Conservation (phyloP, 2,329 filamentous ascomycete genomes). For the Fusarium fracticaudum region DNA sequence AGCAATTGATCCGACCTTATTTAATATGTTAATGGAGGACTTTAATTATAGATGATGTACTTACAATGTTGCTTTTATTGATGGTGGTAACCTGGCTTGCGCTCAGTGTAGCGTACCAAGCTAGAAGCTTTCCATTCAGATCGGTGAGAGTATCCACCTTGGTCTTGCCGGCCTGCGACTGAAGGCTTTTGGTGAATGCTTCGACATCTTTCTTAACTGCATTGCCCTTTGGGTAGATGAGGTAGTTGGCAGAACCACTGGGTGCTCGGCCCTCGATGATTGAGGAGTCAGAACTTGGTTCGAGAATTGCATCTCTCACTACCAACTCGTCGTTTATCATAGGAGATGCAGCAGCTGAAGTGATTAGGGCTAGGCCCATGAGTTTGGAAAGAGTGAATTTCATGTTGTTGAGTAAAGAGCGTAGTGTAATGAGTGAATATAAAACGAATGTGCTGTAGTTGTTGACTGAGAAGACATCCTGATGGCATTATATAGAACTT, state of each 20-base stretch:
- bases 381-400: background rate
- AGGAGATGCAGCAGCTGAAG: background rate
- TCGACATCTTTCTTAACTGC: background rate
- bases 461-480: background rate
- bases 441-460: background rate
- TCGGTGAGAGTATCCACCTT: background rate
- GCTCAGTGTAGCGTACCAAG: background rate
- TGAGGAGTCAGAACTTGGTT: background rate
- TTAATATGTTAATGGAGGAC: background rate
- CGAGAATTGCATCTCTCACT: background rate
- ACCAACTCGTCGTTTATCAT: fast-evolving
- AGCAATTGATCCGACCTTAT: background rate
- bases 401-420: background rate
- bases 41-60: fast-evolving
- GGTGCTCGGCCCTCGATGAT: background rate
- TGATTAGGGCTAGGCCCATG: fast-evolving
- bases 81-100: background rate
- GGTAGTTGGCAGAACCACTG: background rate
- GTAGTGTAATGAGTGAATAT: background rate
- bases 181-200: background rate
- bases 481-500: background rate
- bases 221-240: background rate
- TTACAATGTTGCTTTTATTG: background rate
- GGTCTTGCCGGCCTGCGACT: background rate
- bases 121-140: background rate